These are phyloP conservation scores for Botrytis byssoidea DNA, from an alignment of 2,329 filamentous ascomycete genomes.

Conservation along the genomic window DNA sequence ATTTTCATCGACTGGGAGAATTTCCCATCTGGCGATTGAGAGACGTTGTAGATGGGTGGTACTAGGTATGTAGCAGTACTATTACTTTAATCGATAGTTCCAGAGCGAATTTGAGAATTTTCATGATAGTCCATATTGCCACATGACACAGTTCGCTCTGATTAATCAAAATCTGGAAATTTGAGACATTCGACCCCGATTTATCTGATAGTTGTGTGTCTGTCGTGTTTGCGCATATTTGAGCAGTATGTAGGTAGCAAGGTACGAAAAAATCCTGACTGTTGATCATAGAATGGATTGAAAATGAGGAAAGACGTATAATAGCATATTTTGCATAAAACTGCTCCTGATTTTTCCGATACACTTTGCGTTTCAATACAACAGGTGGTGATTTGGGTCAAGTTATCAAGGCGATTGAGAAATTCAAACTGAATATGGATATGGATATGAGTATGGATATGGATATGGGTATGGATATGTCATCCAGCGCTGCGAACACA, in stretches of 20 bases:
- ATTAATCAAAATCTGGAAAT: neutral
- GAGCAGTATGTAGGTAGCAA: neutral
- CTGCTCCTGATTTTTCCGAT: neutral
- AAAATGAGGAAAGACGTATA: too few relatives aligned
- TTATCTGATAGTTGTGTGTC: neutral
- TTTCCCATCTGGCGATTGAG: neutral
- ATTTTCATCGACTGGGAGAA: neutral
- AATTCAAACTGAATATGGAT: neutral
- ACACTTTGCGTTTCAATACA: neutral
- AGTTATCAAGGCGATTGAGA: neutral
- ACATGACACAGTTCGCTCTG: neutral
- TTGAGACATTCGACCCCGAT: neutral
- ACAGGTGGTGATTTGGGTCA: neutral
- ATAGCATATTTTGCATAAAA: neutral
- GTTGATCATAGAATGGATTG: neutral
- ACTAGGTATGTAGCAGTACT: neutral
- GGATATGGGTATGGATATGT: neutral
- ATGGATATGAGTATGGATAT: constrained; percentile 1
- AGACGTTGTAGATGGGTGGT: neutral
- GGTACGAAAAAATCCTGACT: neutral
- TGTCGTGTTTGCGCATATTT: constrained; percentile 7
- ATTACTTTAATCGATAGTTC: neutral
- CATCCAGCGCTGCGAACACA: constrained; percentile 19
- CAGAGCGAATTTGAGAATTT: neutral
- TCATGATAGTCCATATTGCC: neutral